These are phyloP conservation scores for Arachnopeziza araneosa DNA, from an alignment of 2,329 filamentous ascomycete species.

Conservation along the genomic window DNA sequence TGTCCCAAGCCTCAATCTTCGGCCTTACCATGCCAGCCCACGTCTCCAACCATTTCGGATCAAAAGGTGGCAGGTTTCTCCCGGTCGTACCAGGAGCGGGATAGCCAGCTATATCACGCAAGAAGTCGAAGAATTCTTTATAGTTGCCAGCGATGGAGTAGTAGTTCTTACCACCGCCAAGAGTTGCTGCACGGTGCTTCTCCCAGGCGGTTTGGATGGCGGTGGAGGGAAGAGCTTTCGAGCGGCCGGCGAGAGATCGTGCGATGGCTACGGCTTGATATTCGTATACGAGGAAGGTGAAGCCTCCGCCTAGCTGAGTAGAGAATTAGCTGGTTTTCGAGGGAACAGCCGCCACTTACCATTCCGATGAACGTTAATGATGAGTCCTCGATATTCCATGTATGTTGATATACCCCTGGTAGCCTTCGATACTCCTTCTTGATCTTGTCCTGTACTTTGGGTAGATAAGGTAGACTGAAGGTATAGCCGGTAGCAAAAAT, in stretches of 20 bases:
- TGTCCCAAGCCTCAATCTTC: neutral
- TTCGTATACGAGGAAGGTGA: conserved; percentile 63
- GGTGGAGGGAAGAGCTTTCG: conserved; percentile 37
- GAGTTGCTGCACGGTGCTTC: conserved; percentile 41
- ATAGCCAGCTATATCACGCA: conserved; percentile 43
- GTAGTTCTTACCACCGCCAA: conserved; percentile 50
- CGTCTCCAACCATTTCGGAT: conserved; percentile 4
- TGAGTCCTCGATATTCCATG: conserved; percentile 48
- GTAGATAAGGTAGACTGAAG: conserved; percentile 55
- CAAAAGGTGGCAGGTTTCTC: conserved; percentile 6
- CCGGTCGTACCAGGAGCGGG: conserved; percentile 25
- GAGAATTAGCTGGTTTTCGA: neutral
- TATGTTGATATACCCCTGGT: conserved; percentile 48
- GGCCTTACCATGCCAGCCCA: neutral
- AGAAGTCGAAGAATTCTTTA: conserved; percentile 54
- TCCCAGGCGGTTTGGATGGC: conserved; percentile 52
- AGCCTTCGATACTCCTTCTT: conserved; percentile 42
- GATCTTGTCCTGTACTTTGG: conserved; percentile 36
- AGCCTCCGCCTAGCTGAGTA: conserved; percentile 35
- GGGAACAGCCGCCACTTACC: conserved; percentile 27
- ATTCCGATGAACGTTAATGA: conserved; percentile 48
- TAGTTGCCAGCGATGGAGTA: conserved; percentile 50
- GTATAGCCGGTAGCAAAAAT: conserved; percentile 61
- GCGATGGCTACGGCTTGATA: conserved; percentile 59
- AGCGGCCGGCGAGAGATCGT: conserved; percentile 48